Evolutionary conservation across 441 rosid species (phyloP).

Genomic region (Euphorbia schlechtendalii): DNA sequence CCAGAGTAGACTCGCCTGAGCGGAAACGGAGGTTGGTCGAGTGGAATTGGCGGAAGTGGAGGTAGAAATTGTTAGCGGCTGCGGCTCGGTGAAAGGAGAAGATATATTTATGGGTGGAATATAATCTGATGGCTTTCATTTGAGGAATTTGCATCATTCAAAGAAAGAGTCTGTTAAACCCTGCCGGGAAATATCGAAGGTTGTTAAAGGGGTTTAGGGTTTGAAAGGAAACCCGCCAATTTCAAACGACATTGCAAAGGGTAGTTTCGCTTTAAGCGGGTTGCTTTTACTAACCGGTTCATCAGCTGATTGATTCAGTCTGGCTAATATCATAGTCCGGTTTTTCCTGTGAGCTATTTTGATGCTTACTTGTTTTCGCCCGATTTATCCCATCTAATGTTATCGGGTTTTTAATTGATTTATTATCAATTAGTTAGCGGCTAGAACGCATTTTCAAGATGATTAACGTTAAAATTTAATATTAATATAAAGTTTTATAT

Average conservation of each 20-base stretch:
- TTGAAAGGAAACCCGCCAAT: conserved; percentile 12
- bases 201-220: background rate
- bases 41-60: conserved; percentile 19
- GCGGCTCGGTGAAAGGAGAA: conserved; percentile 15
- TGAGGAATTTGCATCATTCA: conserved; percentile 28
- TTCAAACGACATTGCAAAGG: background rate
- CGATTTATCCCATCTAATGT: too few relatives aligned
- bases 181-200: background rate
- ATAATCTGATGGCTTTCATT: conserved; percentile 38
- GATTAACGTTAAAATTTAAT: too few relatives aligned
- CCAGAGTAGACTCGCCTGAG: conserved; percentile 12
- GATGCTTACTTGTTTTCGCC: too few relatives aligned
- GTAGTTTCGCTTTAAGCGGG: too few relatives aligned
- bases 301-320: too few relatives aligned
- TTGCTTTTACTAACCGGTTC: too few relatives aligned
- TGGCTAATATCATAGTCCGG: too few relatives aligned
- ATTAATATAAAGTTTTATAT: too few relatives aligned
- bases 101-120: conserved; percentile 21
- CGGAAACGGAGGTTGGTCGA: conserved; percentile 15
- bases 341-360: too few relatives aligned
- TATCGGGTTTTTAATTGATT: too few relatives aligned
- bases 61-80: conserved; percentile 4
- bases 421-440: too few relatives aligned
- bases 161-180: background rate
- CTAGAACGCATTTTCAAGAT: too few relatives aligned